Evolutionary conservation across 805 yeast genomes (phyloP).

Genomic region (Metahyphopichia silvanorum): DNA sequence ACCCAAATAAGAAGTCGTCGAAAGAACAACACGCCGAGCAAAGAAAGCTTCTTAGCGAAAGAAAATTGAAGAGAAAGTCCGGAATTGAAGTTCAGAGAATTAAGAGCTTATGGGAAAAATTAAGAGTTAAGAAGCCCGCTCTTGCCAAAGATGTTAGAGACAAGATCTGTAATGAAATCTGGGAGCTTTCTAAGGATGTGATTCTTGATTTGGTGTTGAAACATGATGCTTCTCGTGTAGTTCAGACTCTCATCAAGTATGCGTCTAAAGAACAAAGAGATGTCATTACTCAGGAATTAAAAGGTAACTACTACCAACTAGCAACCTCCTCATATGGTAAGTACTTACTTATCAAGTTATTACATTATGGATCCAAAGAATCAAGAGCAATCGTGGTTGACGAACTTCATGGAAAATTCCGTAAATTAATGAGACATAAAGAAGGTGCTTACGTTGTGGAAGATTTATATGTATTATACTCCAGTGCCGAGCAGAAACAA

Average conservation of each 20-base stretch:
- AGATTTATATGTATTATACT: constrained; percentile 82
- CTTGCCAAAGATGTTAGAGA: constrained; percentile 74
- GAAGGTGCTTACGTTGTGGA: constrained; percentile 98
- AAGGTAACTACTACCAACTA: constrained; percentile 72
- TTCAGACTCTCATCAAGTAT: constrained; percentile 88
- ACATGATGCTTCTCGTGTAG: constrained; percentile 95
- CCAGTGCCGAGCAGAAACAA: constrained; percentile 77
- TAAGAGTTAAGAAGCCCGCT: constrained; percentile 82
- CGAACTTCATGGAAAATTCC: constrained; percentile 85
- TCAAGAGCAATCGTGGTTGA: constrained; percentile 71
- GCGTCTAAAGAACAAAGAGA: constrained; percentile 78
- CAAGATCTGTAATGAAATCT: constrained; percentile 75
- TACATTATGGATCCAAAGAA: constrained; percentile 88
- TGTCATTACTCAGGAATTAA: constrained; percentile 60
- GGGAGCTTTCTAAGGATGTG: constrained; percentile 76
- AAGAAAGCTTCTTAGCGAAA: constrained; percentile 68
- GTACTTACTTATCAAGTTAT: constrained; percentile 79
- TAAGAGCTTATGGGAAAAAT: constrained; percentile 85
- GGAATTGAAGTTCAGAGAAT: constrained; percentile 83
- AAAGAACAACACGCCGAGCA: constrained; percentile 81
- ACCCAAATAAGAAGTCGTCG: constrained; percentile 49
- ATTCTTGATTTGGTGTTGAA: constrained; percentile 83
- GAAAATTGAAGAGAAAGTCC: constrained; percentile 84
- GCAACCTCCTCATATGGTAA: constrained; percentile 95
- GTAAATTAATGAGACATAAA: constrained; percentile 92